Evolutionary conservation across 2,329 filamentous ascomycete species (phyloP).

Genomic region (Aspergillus uvarum): DNA sequence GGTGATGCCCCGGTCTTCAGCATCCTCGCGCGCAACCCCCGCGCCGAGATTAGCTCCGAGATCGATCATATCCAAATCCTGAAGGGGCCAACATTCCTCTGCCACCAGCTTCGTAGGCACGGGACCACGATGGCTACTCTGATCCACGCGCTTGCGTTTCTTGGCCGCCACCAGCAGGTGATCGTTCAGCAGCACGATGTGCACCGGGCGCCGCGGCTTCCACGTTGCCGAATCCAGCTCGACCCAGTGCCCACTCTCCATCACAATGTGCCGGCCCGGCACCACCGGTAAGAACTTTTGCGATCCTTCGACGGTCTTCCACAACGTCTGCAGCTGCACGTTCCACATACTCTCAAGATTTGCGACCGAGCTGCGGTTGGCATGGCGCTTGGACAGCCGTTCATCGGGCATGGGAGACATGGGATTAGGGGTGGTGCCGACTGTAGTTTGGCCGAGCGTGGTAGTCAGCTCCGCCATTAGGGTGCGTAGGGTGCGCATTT

Average conservation of each 20-base stretch:
- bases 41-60: slow-evolving; percentile 58
- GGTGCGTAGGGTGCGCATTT: slow-evolving; percentile 87
- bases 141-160: slow-evolving; percentile 87
- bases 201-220: slow-evolving; percentile 85
- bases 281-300: slow-evolving; percentile 94
- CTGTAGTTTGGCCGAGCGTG: slow-evolving; percentile 54
- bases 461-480: slow-evolving; percentile 90
- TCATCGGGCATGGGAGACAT: slow-evolving; percentile 55
- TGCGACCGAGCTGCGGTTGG: slow-evolving; percentile 87
- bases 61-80: slow-evolving; percentile 91
- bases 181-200: slow-evolving; percentile 91
- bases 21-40: slow-evolving; percentile 39
- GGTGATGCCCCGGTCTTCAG: slow-evolving; percentile 61
- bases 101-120: slow-evolving; percentile 75
- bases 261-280: slow-evolving; percentile 86
- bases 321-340: slow-evolving; percentile 72
- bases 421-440: slow-evolving; percentile 55
- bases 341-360: slow-evolving; percentile 69
- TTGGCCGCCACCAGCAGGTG: slow-evolving; percentile 86
- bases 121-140: slow-evolving; percentile 48
- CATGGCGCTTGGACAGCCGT: slow-evolving; percentile 51
- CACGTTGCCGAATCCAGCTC: slow-evolving; percentile 97
- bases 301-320: slow-evolving; percentile 96
- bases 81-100: slow-evolving; percentile 88
- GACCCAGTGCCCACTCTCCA: slow-evolving; percentile 91